Conservation (phyloP, 208 protist genomes). For the Crithidia sp. region DNA sequence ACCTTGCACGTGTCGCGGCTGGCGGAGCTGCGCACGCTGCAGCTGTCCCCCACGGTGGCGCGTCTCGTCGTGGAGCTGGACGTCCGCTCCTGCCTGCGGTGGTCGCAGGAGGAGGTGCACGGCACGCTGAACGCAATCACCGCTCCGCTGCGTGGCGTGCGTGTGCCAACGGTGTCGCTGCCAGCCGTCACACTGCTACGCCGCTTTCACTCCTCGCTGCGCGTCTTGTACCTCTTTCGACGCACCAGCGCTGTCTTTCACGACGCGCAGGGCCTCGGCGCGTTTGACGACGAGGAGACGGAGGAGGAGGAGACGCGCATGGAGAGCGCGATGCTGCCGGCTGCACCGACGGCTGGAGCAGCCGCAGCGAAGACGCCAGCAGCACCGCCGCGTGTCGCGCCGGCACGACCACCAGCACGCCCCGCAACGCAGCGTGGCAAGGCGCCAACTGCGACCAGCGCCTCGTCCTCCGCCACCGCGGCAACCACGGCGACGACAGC, state of each 20-base stretch:
- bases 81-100: conserved; percentile 19
- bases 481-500: background rate
- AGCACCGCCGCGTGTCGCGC: background rate
- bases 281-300: conserved; percentile 34
- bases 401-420: too few relatives aligned
- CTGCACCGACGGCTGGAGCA: background rate
- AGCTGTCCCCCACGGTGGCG: conserved; percentile 19
- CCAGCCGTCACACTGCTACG: conserved; percentile 11
- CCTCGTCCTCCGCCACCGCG: too few relatives aligned
- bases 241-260: background rate
- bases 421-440: too few relatives aligned
- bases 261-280: background rate
- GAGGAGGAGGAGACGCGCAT: conserved; percentile 22
- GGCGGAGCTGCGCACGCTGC: conserved; percentile 18
- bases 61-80: conserved; percentile 23
- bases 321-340: background rate
- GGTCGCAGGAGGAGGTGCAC: conserved; percentile 17
- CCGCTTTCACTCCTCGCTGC: conserved; percentile 27
- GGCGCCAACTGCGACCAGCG: background rate
- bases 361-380: background rate
- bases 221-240: conserved; percentile 28
- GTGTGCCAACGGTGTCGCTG: conserved; percentile 9
- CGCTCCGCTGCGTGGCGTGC: conserved; percentile 26
- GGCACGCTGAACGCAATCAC: background rate
- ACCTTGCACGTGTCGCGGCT: conserved; percentile 20